Base-by-base conservation (phyloP, 768 basidiomycete species). In the Tephrocybe sp. region DNA sequence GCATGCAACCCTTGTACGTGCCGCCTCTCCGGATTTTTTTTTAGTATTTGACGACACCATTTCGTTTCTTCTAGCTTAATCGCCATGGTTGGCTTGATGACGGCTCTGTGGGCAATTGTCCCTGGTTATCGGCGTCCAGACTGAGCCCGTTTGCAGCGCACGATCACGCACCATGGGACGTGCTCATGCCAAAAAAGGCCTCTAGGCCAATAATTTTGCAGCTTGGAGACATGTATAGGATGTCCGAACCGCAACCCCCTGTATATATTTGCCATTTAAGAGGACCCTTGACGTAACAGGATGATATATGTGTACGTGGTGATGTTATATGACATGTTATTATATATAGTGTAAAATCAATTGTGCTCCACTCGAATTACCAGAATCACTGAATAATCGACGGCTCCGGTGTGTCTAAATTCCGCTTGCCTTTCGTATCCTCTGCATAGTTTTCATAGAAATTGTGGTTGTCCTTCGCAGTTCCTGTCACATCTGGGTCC, bases 361-460 rank as follows among this genome's bases (percentile, higher is more conserved):
- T 45, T 3, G 17, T 9, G 17, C 31, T 16, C n/a, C n/a, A 19
- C 44, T n/a, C 31, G 16, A 11, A 16, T 16, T 4, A 31, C 22
- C 16, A 14, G 14, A 33, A 50, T 8, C 42, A 32, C 22, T 20
- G 46, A 19, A 52, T n/a, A 12, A 49, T 42, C 12, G 51, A 52
- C 2, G 53, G 54, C 12, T 56, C 52, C n/a, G 55, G 55, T 16
- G 52, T 57, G 30, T 53, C 35, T 7, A 68, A 55, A 53, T 70
- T 75, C 56, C 79, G 73, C 68, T 84, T 85, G 13, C 82, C 83
- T 58, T 76, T 80, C 45, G 83, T 85, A 59, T 84, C 83, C 65
- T 87, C 85, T 12, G 89, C 89, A 62, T 89, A 92, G 62, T 92
- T 92, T 75, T 92, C 90, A 58, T 92, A 92, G 64, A 92, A 92